Conservation (phyloP, 768 basidiomycete species). For the Coprinopsis strossmayeri region DNA sequence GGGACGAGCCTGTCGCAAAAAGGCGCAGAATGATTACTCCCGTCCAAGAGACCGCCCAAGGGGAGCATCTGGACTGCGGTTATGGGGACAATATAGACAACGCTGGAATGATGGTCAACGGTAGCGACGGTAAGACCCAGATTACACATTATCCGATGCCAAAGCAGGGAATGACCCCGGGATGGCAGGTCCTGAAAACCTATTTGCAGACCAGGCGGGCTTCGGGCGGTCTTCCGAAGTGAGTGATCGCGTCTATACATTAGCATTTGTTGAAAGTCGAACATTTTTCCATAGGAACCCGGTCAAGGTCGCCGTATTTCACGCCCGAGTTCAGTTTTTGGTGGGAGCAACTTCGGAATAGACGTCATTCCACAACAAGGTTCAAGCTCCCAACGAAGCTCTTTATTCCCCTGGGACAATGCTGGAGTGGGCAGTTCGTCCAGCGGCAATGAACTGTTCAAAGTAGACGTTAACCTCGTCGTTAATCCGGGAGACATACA, state of each 20-base stretch:
- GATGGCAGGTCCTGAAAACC: too few species aligned
- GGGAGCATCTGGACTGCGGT: too few species aligned
- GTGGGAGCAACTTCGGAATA: conserved; percentile 40
- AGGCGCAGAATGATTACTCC: too few species aligned
- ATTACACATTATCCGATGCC: too few species aligned
- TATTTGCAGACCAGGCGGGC: not conserved
- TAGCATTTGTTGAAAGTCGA: conserved; percentile 32
- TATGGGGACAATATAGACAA: too few species aligned
- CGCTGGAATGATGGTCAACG: too few species aligned
- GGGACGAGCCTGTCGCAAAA: too few species aligned
- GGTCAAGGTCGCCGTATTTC: conserved; percentile 78
- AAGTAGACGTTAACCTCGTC: conserved; percentile 32
- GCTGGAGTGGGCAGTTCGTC: conserved; percentile 57
- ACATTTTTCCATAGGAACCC: conserved; percentile 59
- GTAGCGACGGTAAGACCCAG: too few species aligned
- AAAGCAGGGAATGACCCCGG: too few species aligned
- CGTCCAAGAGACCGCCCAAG: too few species aligned
- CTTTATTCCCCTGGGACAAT: conserved; percentile 81
- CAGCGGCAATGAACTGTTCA: conserved; percentile 32
- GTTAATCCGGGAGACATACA: conserved; percentile 35
- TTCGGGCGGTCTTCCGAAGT: conserved; percentile 13
- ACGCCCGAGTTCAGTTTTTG: conserved; percentile 43
- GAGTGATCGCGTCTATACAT: not conserved
- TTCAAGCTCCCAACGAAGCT: conserved; percentile 55
- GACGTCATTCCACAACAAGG: conserved; percentile 29